Base-by-base conservation (phyloP, 495 filamentous ascomycete species). In the Tetracladium marchalianum region DNA sequence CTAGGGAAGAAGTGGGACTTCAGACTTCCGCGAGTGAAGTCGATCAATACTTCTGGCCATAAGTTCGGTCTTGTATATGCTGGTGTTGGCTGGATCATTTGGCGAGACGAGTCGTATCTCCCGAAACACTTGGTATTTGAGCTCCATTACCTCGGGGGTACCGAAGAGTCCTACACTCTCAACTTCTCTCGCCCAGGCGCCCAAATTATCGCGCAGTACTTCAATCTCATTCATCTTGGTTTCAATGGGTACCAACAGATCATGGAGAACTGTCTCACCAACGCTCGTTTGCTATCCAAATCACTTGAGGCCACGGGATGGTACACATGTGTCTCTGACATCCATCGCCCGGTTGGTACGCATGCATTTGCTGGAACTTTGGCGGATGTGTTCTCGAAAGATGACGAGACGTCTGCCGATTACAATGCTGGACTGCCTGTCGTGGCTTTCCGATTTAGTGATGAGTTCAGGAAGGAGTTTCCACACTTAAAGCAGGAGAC, bases 151-250 rank as follows among this genome's bases (percentile, higher is more conserved):
- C 72, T 87, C 2, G 82, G 83, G 31, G 84, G 84, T 16, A 84
- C 78, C 1, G 83, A 87, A 57, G 69, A 82, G 51, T 82, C 79
- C 0, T 88, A 75, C 62, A 84, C 81, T 0, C 75, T 87, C 24
- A 88, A 87, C 65, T 88, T 88, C 62, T 83, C 79, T 2, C 72
- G 83, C 0, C 84, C 84, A 0, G 82, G 80, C 11, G 77, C 77
- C 0, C 84, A 87, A 49, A 70, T 87, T 27, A 75, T 86, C 41
- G 83, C 70, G 7, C 84, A 88, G 57, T 88, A 87, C 59, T 88
- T 77, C 60, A 87, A 87, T 57, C 70, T 87, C 11, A 80, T 87
- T 41, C 80, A 84, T 51, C 74, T 88, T 5, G 84, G 84, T 4
- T 80, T 76, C 60, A 62, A 66, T 0, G 84, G 84, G 18, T 88